Evolutionary conservation across 192 early-diverging fungal genomes (phyloP).

Genomic region (Phlyctochytrium planicorne): DNA sequence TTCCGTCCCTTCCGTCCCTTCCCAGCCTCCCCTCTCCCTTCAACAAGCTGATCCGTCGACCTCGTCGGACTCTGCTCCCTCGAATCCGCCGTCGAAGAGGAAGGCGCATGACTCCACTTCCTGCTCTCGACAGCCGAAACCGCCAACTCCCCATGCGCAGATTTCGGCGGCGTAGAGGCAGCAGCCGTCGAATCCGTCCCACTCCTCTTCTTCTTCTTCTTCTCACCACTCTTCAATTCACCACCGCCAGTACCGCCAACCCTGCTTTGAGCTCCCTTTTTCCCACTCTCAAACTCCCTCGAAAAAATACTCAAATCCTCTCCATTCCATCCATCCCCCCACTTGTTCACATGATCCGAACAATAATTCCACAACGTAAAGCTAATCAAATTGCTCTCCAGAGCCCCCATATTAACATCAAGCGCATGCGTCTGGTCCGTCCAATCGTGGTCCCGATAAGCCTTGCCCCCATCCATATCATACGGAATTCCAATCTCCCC

Average conservation of each 20-base stretch:
- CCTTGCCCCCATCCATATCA: slow-evolving; percentile 65
- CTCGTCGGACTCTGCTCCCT: not conserved
- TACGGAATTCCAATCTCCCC: slow-evolving; percentile 80
- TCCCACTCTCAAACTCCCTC: not conserved
- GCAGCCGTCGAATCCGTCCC: not conserved
- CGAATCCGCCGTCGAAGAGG: not conserved
- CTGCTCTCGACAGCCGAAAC: not conserved
- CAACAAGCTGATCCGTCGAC: not conserved
- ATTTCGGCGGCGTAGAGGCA: not conserved
- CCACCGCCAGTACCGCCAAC: not conserved
- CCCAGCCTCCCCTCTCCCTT: too few relatives aligned
- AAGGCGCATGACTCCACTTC: too few relatives aligned
- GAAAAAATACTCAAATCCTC: slow-evolving; percentile 59
- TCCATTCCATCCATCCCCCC: slow-evolving; percentile 82
- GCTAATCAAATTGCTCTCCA: slow-evolving; percentile 64
- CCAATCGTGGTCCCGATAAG: slow-evolving; percentile 65
- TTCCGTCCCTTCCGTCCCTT: too few relatives aligned
- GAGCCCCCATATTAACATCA: slow-evolving; percentile 64
- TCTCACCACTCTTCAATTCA: not conserved
- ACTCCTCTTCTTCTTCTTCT: slow-evolving; percentile 7
- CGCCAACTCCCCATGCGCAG: too few relatives aligned
- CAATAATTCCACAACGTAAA: slow-evolving; percentile 86
- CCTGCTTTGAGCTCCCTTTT: not conserved
- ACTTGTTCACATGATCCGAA: slow-evolving; percentile 63
- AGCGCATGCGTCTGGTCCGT: slow-evolving; percentile 60